These are phyloP conservation scores for Mycena amicta DNA, from an alignment of 768 basidiomycete species.

Conservation along the genomic window DNA sequence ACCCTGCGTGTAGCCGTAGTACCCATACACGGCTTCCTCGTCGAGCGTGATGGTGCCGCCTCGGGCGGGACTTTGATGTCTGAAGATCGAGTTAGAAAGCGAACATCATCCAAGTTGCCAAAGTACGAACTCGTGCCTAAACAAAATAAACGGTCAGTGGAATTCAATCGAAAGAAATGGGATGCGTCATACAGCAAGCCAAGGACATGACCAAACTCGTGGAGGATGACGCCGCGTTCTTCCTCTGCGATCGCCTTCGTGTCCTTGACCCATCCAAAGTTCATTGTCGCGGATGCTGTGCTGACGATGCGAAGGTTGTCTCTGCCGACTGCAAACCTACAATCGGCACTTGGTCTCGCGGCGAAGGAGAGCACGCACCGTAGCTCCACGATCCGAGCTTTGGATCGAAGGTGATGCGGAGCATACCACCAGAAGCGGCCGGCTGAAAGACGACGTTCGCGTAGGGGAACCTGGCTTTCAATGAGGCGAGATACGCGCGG, in stretches of 20 bases:
- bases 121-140: background rate
- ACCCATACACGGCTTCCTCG: conserved; percentile 10
- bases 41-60: conserved; percentile 21
- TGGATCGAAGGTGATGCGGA: conserved; percentile 20
- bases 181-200: conserved; percentile 26
- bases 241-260: conserved; percentile 1
- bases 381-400: conserved; percentile 21
- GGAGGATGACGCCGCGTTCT: conserved; percentile 26
- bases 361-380: conserved; percentile 1
- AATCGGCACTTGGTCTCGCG: too few species aligned
- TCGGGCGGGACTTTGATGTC: conserved; percentile 29
- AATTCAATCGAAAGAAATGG: background rate
- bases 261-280: conserved; percentile 22
- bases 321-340: conserved; percentile 17
- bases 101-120: too few species aligned
- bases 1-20: conserved; percentile 13
- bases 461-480: conserved; percentile 9
- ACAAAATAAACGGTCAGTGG: background rate
- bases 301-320: conserved; percentile 6
- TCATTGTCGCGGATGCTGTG: conserved; percentile 16
- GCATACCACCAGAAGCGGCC: background rate
- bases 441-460: conserved; percentile 17
- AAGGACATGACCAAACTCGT: conserved; percentile 31
- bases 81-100: background rate
- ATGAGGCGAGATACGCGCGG: background rate